Evolutionary conservation across 2,329 filamentous ascomycete species (phyloP).

Genomic region (Aspergillus eucalypticola): DNA sequence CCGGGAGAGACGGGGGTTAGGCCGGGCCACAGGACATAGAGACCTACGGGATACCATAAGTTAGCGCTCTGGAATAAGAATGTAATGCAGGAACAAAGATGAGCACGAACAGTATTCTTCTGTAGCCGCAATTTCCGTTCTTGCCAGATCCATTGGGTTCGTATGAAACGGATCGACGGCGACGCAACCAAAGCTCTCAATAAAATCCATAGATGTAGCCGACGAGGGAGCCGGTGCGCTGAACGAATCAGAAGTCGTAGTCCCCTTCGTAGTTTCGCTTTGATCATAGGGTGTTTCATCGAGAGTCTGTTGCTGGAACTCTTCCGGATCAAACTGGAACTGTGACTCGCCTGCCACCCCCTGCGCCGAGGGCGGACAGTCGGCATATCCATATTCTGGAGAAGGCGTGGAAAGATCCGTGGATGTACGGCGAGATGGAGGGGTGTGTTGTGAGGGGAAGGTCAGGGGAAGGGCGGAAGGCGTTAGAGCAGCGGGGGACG

Average conservation of each 20-base stretch:
- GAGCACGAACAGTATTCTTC: constrained; percentile 30
- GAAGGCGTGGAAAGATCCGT: neutral
- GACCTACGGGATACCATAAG: constrained; percentile 13
- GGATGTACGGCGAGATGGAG: neutral
- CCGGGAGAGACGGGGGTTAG: constrained; percentile 23
- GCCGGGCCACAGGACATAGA: constrained; percentile 32
- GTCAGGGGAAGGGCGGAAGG: neutral
- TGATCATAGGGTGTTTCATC: neutral
- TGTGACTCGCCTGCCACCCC: neutral
- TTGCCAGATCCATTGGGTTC: constrained; percentile 20
- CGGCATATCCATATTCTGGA: neutral
- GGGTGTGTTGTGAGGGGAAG: neutral
- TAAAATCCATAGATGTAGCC: neutral
- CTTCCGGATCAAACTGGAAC: neutral
- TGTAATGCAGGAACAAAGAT: neutral
- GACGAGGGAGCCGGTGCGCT: neutral
- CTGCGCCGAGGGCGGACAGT: neutral
- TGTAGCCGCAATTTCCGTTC: constrained; percentile 24
- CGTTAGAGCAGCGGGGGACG: neutral
- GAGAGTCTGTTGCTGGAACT: neutral
- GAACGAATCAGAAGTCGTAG: neutral
- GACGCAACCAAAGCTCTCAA: constrained; percentile 21
- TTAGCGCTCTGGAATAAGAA: neutral
- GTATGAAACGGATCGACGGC: constrained; percentile 31
- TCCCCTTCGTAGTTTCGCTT: neutral